Evolutionary conservation across 495 filamentous ascomycete species (phyloP), one percentile per base, ranked within the genome.

Genomic region (Neurospora sp.): DNA sequence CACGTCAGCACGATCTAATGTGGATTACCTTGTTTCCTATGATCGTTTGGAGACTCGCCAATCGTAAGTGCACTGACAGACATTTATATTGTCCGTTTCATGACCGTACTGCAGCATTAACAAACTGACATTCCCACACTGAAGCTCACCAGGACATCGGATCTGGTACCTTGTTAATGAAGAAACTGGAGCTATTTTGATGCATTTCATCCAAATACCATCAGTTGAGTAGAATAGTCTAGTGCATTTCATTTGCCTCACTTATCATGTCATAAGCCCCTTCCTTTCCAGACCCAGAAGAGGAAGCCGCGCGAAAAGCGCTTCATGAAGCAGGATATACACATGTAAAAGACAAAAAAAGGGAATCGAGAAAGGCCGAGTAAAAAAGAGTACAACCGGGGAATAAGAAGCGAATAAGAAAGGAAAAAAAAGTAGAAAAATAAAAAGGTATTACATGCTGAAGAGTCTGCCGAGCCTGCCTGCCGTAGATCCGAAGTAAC

Each of bases 391-490:
- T 73, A 72, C 59, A 70, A 75, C 74, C 74, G 44, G 74, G 68
- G 73, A 76, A 74, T 68, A 75, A 78, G 68, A 72, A 75, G 59
- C 65, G 72, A 69, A 70, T 74, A 75, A 68, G 61, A 74, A 59
- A 79, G 73, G 78, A 74, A 76, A 69, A 70, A 80, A 78, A 82
- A 75, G 79, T 78, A 80, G 76, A 79, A 74, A 79, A 79, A 78
- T 76, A 75, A 79, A 79, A 73, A 83, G 81, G 79, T 84, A 85
- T 84, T 85, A 85, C 81, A 85, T 81, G 83, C 81, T 83, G 81
- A 82, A 81, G 80, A 83, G 81, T 65, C 75, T 78, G 72, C 75
- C 48, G 70, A 75, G 74, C 73, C 73, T 53, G 39, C 72, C 68
- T 73, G 73, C 75, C 72, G 70, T 73, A 72, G 71, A 80, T 74